Evolutionary conservation across 2,329 filamentous ascomycete genomes (phyloP).

Genomic region (Penicillium sp.): DNA sequence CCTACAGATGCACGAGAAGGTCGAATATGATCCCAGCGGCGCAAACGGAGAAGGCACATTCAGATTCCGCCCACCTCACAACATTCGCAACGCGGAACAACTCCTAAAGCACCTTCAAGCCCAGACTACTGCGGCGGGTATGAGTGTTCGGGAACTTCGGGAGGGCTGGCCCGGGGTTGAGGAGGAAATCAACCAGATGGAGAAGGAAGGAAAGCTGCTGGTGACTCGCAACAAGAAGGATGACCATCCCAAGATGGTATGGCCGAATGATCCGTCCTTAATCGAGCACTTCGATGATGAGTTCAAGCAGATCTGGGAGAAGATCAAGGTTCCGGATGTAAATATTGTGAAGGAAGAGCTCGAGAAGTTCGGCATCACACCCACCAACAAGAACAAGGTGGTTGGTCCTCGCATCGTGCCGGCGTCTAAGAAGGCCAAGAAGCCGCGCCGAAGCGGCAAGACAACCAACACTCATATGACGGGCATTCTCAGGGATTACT

Average conservation of each 20-base stretch:
- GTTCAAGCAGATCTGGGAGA: constrained; percentile 79
- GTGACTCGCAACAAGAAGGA: constrained; percentile 93
- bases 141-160: constrained; percentile 85
- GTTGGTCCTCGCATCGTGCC: constrained; percentile 54
- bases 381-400: constrained; percentile 75
- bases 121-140: constrained; percentile 73
- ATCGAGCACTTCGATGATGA: constrained; percentile 73
- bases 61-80: constrained; percentile 76
- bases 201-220: constrained; percentile 72
- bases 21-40: constrained; percentile 53
- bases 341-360: constrained; percentile 76
- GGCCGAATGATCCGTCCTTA: constrained; percentile 79
- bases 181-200: constrained; percentile 71
- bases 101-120: constrained; percentile 76
- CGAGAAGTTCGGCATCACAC: constrained; percentile 72
- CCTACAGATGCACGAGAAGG: constrained; percentile 63
- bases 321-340: constrained; percentile 69
- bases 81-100: constrained; percentile 72
- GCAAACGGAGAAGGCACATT: constrained; percentile 73
- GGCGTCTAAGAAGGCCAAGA: constrained; percentile 69
- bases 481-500: constrained; percentile 73
- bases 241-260: constrained; percentile 77
- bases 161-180: constrained; percentile 91
- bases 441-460: constrained; percentile 69
- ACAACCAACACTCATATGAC: constrained; percentile 85